These are phyloP conservation scores for Oryza meridionalis DNA, from an alignment of 176 grass and related monocot species.

Conservation along the genomic window DNA sequence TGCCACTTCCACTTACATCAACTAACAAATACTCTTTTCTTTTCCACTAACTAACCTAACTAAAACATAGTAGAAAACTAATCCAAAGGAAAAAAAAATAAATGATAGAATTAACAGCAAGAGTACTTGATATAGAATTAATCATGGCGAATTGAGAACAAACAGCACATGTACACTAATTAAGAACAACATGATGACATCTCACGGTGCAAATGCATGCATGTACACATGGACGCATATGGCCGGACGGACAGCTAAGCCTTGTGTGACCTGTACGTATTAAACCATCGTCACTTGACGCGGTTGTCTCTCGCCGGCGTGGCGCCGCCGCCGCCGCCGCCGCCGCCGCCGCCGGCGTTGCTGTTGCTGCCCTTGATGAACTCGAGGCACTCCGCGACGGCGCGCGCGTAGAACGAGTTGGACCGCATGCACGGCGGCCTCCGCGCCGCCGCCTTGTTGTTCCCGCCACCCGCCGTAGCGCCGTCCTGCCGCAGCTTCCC, in stretches of 20 bases:
- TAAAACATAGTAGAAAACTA: background rate
- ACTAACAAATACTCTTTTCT: background rate
- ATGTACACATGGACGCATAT: slow-evolving; percentile 26
- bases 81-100: background rate
- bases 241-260: background rate
- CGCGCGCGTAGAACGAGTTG: slow-evolving; percentile 58
- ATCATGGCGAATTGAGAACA: background rate
- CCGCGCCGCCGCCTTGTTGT: background rate
- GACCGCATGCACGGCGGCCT: slow-evolving; percentile 54
- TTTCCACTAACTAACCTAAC: slow-evolving; percentile 22
- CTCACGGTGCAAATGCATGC: slow-evolving; percentile 8
- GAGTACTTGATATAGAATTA: background rate
- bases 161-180: background rate
- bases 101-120: background rate
- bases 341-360: slow-evolving; percentile 33
- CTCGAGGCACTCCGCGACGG: slow-evolving; percentile 62
- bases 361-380: slow-evolving; percentile 62
- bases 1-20: background rate
- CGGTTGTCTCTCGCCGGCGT: background rate
- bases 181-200: slow-evolving; percentile 1
- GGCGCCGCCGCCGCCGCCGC: slow-evolving; percentile 32
- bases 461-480: background rate
- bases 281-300: background rate
- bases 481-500: no score
- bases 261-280: background rate